Conservation (phyloP, 2,329 filamentous ascomycete genomes). For the Septoria linicola region DNA sequence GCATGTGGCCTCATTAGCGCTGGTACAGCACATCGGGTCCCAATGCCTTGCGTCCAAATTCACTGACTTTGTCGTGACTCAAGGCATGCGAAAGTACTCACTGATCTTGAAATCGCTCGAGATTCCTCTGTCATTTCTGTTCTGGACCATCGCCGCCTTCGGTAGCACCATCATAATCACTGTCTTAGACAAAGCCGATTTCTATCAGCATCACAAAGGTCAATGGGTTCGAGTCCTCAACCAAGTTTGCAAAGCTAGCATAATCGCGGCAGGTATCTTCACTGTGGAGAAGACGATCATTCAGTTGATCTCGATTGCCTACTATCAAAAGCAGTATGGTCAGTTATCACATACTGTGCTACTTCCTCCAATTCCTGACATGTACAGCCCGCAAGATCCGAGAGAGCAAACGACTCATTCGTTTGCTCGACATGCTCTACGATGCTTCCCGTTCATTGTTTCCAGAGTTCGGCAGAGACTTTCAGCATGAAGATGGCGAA, state of each 20-base stretch:
- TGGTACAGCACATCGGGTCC: too few relatives aligned
- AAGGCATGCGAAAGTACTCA: conserved; percentile 70
- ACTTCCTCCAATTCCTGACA: conserved; percentile 38
- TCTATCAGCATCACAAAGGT: conserved; percentile 25
- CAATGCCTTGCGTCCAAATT: too few relatives aligned
- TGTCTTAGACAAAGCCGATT: conserved; percentile 21
- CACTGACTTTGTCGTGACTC: too few relatives aligned
- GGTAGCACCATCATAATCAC: conserved; percentile 57
- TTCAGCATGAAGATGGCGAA: conserved; percentile 73
- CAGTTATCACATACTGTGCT: conserved; percentile 29
- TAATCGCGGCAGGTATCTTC: conserved; percentile 61
- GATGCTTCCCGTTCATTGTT: conserved; percentile 78
- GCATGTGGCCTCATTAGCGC: conserved; percentile 67
- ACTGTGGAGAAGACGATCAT: conserved; percentile 67
- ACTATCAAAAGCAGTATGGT: conserved; percentile 69
- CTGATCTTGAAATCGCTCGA: conserved; percentile 63
- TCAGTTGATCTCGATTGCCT: conserved; percentile 69
- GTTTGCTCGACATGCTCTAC: conserved; percentile 72
- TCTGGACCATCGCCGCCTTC: conserved; percentile 64
- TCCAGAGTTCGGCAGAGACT: conserved; percentile 78
- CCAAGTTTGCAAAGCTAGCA: conserved; percentile 58
- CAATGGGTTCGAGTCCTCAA: conserved; percentile 43
- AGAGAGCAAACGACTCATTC: conserved; percentile 73
- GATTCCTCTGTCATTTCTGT: conserved; percentile 65
- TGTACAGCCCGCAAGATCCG: conserved; percentile 62